phyloP scores from a whole-genome alignment of 176 grass and related monocot species.

The Thinopyrum elongatum region DNA sequence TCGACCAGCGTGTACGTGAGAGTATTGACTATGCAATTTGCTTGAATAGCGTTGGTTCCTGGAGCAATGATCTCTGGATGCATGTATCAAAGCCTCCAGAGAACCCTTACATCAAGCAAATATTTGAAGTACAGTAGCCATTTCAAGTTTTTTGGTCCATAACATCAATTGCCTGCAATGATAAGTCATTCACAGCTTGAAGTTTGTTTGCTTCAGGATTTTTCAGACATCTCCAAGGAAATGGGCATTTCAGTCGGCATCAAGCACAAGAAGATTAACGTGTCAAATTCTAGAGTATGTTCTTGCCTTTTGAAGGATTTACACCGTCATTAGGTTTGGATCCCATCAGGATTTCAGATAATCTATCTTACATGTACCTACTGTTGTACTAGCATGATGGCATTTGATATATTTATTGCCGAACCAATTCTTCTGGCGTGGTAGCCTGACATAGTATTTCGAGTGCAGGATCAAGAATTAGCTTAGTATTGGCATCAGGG shows the following conservation, averaged over 20 bases:
- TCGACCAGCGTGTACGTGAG: conserved; percentile 91
- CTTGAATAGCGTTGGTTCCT: conserved; percentile 93
- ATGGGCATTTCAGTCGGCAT: conserved; percentile 79
- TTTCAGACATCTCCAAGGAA: conserved; percentile 77
- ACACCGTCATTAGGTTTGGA: not conserved
- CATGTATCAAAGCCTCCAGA: conserved; percentile 98
- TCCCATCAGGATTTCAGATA: not conserved
- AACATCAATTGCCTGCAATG: not conserved
- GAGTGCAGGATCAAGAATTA: conserved; percentile 18
- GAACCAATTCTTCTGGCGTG: not conserved
- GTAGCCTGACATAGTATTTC: not conserved
- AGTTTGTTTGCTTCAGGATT: conserved; percentile 56
- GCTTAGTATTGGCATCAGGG: not conserved
- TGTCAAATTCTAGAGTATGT: conserved; percentile 90
- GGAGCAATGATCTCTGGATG: conserved; percentile 86
- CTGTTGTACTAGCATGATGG: not conserved
- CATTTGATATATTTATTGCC: not conserved
- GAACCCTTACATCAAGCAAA: conserved; percentile 92
- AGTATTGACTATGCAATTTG: conserved; percentile 97
- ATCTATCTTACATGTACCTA: conserved; percentile 1
- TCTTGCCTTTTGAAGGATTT: conserved; percentile 20
- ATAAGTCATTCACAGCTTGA: conserved; percentile 7
- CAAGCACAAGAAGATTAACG: conserved; percentile 99
- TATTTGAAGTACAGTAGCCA: conserved; percentile 70
- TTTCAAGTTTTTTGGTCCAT: conserved; percentile 23